Evolutionary conservation across 768 basidiomycete genomes (phyloP).

Genomic region (Suillus decipiens): DNA sequence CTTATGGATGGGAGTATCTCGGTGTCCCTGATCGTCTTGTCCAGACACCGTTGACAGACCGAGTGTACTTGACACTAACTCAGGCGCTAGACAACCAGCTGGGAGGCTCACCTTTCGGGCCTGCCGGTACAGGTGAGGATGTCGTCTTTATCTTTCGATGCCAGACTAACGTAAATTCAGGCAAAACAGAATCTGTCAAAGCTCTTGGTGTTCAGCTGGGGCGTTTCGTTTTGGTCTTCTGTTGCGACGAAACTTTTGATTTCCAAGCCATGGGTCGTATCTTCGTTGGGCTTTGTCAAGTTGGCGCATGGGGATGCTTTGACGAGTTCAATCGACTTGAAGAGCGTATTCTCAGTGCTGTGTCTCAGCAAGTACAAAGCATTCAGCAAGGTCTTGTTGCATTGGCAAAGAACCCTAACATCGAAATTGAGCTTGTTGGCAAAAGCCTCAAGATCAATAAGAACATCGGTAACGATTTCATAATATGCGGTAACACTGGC

Average conservation of each 20-base stretch:
- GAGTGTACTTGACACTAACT: constrained; percentile 94
- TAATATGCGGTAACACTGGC: background rate
- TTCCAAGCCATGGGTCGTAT: constrained; percentile 99
- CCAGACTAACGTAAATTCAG: constrained; percentile 39
- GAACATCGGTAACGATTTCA: constrained; percentile 70
- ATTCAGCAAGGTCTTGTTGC: constrained; percentile 95
- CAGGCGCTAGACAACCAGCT: constrained; percentile 95
- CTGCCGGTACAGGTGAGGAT: constrained; percentile 86
- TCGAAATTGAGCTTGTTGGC: constrained; percentile 94
- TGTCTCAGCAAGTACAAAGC: constrained; percentile 98
- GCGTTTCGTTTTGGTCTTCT: constrained; percentile 99
- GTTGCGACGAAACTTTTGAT: constrained; percentile 99
- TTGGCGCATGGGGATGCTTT: constrained; percentile 98
- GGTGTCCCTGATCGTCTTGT: constrained; percentile 96
- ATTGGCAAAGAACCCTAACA: constrained; percentile 78
- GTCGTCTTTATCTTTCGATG: constrained; percentile 1
- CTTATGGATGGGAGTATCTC: constrained; percentile 98
- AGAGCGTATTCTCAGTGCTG: constrained; percentile 95
- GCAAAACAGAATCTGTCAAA: constrained; percentile 99
- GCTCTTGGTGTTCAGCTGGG: constrained; percentile 97
- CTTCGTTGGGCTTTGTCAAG: constrained; percentile 97
- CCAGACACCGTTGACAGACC: constrained; percentile 96
- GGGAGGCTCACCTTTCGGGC: constrained; percentile 97
- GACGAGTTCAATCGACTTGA: constrained; percentile 98
- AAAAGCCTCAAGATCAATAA: constrained; percentile 91